Base-by-base conservation (phyloP, 208 protist genomes). In the Leishmania tropica region DNA sequence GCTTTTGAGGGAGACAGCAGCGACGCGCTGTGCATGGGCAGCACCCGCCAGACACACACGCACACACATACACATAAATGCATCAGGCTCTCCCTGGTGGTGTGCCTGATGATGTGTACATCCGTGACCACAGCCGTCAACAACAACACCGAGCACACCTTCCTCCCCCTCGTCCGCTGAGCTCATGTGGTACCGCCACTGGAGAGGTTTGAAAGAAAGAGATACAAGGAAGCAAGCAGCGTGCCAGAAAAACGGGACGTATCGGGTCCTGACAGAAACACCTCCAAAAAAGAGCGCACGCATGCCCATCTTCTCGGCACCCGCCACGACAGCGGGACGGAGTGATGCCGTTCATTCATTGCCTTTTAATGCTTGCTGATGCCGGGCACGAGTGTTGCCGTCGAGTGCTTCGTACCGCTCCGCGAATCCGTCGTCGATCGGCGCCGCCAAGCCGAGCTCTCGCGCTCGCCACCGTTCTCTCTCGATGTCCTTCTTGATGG, bases 401-500 rank as follows among this genome's bases (percentile, higher is more conserved):
- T 48, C 28, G 0, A 74, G 56, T 81, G 65, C 40, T 86, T 72
- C 68, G 75, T 96, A 96, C 31, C 78, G 68, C 1, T 90, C 83
- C 8, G 89, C 89, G 71, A 96, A 96, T 54, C 92, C 92, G 76
- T 96, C 92, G 77, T 96, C 92, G 8, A 28, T 75, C 6, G 90
- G 90, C 70, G 79, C 75, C 28, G 37, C 79, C 15, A 93, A 75
- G 28, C 92, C 92, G n/a, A 96, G 79, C 84, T 93, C 85, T 78
- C 84, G 77, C 64, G 92, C 92, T 28, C 92, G 87, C 91, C 92
- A 96, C n/a, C 86, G 86, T 83, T 96, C 92, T 4, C 92, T 88
- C 75, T 93, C 90, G 82, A 96, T 96, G 65, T 96, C 92, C 76
- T 96, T 96, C 60, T 91, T 88, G 71, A 96, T 96, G 7, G 90